Conservation (phyloP, 2,329 filamentous ascomycete species). For the Sporothrix variecibatus region DNA sequence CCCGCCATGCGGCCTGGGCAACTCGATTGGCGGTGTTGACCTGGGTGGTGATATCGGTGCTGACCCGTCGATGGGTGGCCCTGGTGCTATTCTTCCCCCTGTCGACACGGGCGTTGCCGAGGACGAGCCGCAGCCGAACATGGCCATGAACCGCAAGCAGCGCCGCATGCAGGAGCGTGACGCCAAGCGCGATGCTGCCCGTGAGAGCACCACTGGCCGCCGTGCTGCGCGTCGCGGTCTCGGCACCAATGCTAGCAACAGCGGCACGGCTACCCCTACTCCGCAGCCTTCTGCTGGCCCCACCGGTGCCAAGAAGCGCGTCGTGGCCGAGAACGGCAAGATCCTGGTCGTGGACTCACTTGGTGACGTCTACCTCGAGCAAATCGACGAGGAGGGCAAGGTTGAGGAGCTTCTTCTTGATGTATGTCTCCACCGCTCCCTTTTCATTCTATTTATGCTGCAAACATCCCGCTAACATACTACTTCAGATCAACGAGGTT, state of each 20-base stretch:
- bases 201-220: constrained; percentile 49
- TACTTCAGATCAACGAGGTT: constrained; percentile 71
- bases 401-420: constrained; percentile 84
- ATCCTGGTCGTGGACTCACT: constrained; percentile 87
- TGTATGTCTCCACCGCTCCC: constrained; percentile 54
- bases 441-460: not conserved
- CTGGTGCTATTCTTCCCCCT: constrained; percentile 33
- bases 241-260: constrained; percentile 40
- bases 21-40: constrained; percentile 67
- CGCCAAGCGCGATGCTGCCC: constrained; percentile 67
- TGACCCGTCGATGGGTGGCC: constrained; percentile 28
- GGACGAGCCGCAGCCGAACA: constrained; percentile 46
- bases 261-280: constrained; percentile 34
- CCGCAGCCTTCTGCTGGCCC: constrained; percentile 51
- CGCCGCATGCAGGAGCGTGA: constrained; percentile 87
- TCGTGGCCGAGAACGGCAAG: constrained; percentile 94
- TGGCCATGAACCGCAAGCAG: constrained; percentile 78
- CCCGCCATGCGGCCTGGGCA: constrained; percentile 85
- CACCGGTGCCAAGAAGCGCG: constrained; percentile 78
- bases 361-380: constrained; percentile 94
- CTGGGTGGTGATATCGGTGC: constrained; percentile 40
- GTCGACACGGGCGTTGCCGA: constrained; percentile 35
- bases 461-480: not conserved
- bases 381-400: constrained; percentile 83
- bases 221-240: constrained; percentile 34